A percentile compares a stretch with the other conserved stretches of the same genome.
These are phyloP conservation scores for Corylus americana DNA, from an alignment of 306 rosid species.

Conservation along the genomic window DNA sequence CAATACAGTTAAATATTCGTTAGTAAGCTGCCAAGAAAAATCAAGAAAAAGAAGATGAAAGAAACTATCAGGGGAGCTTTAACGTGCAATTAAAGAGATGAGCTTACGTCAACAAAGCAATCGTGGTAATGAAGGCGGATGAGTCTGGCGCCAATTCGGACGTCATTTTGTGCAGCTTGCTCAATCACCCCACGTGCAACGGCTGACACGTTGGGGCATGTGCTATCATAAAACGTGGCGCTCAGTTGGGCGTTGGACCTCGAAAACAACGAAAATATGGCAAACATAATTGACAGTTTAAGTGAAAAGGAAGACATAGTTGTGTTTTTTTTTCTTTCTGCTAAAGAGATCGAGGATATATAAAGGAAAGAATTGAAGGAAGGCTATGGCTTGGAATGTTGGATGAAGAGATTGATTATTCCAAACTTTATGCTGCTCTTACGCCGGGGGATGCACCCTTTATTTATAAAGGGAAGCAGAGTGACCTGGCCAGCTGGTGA, in stretches of 20 bases:
- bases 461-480: too few species aligned
- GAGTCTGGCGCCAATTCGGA: conserved; percentile 33
- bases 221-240: conserved; percentile 20
- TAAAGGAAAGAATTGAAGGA: too few species aligned
- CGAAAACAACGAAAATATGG: conserved; percentile 6
- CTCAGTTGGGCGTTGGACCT: conserved; percentile 27
- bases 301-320: conserved; percentile 9
- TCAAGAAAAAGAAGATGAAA: neutral
- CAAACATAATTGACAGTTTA: neutral
- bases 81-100: too few species aligned
- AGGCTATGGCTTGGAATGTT: too few species aligned
- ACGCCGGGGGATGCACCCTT: too few species aligned
- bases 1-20: neutral
- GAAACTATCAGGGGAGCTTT: neutral
- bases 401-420: too few species aligned
- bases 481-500: too few species aligned
- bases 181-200: conserved; percentile 28
- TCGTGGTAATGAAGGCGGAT: conserved; percentile 45
- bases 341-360: neutral
- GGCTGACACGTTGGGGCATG: conserved; percentile 32
- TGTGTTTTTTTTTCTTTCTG: neutral
- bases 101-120: conserved; percentile 31
- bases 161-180: conserved; percentile 24
- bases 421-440: too few species aligned
- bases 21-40: neutral